phyloP scores from a whole-genome alignment of 2,329 filamentous ascomycete genomes.

The Rutstroemia sp. region DNA sequence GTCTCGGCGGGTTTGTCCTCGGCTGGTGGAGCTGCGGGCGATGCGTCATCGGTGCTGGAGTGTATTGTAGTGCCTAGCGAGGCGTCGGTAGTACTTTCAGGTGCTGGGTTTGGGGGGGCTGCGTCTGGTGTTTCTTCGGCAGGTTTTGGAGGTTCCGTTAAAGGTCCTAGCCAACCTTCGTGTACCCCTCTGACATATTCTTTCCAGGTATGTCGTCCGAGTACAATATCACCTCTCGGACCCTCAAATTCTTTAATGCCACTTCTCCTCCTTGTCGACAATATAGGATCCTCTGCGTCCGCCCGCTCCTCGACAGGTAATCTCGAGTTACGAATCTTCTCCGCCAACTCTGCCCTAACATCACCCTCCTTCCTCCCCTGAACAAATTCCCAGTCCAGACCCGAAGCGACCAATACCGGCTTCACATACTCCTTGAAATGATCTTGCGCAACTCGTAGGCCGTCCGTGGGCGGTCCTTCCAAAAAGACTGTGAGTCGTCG shows the following conservation, averaged over 20 bases:
- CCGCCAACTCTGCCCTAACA: slow-evolving; percentile 76
- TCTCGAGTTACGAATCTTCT: slow-evolving; percentile 70
- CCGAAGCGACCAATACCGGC: slow-evolving; percentile 80
- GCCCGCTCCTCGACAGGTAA: slow-evolving; percentile 32
- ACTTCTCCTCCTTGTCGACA: slow-evolving; percentile 55
- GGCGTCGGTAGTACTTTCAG: slow-evolving; percentile 18
- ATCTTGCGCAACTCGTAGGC: slow-evolving; percentile 76
- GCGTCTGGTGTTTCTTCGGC: slow-evolving; percentile 17
- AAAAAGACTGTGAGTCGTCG: slow-evolving; percentile 83
- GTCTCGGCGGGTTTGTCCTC: slow-evolving; percentile 32
- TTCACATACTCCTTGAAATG: slow-evolving; percentile 96
- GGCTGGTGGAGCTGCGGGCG: slow-evolving; percentile 8
- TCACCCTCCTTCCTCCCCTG: slow-evolving; percentile 92
- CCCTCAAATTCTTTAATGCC: slow-evolving; percentile 67
- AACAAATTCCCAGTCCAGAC: slow-evolving; percentile 92
- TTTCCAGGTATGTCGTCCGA: slow-evolving; percentile 93
- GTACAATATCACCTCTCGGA: slow-evolving; percentile 73
- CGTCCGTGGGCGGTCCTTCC: slow-evolving; percentile 78
- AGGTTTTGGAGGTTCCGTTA: slow-evolving; percentile 51
- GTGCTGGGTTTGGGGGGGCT: neutral
- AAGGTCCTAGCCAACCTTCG: slow-evolving; percentile 90
- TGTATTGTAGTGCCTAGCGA: slow-evolving; percentile 22
- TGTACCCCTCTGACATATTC: slow-evolving; percentile 91
- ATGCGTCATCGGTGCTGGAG: slow-evolving; percentile 18
- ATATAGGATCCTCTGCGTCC: slow-evolving; percentile 50